Base-by-base conservation (phyloP, 305 asterid species). In the Caryopteris hybrid region DNA sequence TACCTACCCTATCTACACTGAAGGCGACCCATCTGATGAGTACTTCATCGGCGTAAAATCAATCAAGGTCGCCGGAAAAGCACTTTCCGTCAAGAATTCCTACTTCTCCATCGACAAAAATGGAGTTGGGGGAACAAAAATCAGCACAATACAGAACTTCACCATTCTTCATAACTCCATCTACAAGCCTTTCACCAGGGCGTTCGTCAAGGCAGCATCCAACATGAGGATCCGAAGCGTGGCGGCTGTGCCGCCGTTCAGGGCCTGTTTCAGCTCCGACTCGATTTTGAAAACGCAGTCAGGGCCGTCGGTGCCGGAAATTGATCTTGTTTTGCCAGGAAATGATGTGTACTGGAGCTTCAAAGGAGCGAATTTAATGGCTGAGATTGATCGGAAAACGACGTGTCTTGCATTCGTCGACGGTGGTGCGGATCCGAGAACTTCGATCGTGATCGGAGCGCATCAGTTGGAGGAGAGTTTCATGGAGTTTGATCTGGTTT, bases 391-490 rank as follows among this genome's bases (percentile, higher is more conserved):
- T 70, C 50, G 53, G 77, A 60, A 69, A 11, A 78, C 79, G 0
- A 74, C 22, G 63, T 82, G 84, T 39, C 74, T 82, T 5, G 84
- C 57, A 12, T 60, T 82, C 13, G 84, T 76, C 11, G 84, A 79
- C 11, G 84, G 82, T 3, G 92, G 92, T 4, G 34, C 43, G 33
- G 54, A 16, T 13, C 83, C 88, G 8, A 84, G 73, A 65, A 83
- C 87, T 33, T 56, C 92, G 21, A 33, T 88, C 0, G 84, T 88
- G 22, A 71, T 88, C 27, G 96, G 95, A 10, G 80, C 79, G 8
- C 82, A 72, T 70, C 97, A 90, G 42, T 21, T 88, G 77, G 83
- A 79, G 74, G 89, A 91, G 33, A 84, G 72, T 68, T 60, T 77
- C 13, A 48, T 88, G 78, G 88, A 85, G 59, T 86, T 88, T 53